Conservation (phyloP, 352 stramenopile species). For the Phytophthora uliginosa region DNA sequence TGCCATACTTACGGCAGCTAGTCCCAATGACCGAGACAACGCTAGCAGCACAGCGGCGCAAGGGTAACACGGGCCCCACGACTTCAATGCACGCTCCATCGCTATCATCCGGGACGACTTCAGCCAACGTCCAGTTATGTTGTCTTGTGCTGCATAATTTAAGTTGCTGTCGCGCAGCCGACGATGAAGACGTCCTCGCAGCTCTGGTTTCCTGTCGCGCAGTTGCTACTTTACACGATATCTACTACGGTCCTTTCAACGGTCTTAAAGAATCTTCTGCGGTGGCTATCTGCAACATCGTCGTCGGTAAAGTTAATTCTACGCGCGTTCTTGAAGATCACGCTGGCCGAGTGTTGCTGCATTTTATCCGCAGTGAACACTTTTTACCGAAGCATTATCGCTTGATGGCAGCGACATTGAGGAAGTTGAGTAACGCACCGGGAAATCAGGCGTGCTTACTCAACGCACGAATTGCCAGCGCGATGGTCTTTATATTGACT, state of each 20-base stretch:
- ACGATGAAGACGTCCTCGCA: slow-evolving; percentile 46
- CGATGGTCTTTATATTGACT: slow-evolving; percentile 62
- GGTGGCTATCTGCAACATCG: slow-evolving; percentile 72
- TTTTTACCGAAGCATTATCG: slow-evolving; percentile 52
- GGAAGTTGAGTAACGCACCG: slow-evolving; percentile 74
- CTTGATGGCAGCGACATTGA: slow-evolving; percentile 58
- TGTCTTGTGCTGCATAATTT: slow-evolving; percentile 83
- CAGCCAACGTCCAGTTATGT: slow-evolving; percentile 56
- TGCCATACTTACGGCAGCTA: slow-evolving; percentile 62
- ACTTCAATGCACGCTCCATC: slow-evolving; percentile 1
- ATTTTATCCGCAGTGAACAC: slow-evolving; percentile 60
- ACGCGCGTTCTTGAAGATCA: slow-evolving; percentile 64
- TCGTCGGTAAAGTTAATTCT: slow-evolving; percentile 75
- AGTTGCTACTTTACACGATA: slow-evolving; percentile 55
- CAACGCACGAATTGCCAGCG: slow-evolving; percentile 44
- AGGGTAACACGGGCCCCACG: not conserved
- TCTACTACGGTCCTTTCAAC: slow-evolving; percentile 55
- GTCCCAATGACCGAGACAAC: slow-evolving; percentile 38
- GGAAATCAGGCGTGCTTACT: slow-evolving; percentile 69
- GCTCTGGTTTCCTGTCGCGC: slow-evolving; percentile 58
- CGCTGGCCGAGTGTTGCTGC: slow-evolving; percentile 56
- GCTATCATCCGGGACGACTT: slow-evolving; percentile 9
- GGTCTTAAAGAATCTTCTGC: slow-evolving; percentile 68
- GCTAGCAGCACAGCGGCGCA: slow-evolving; percentile 21
- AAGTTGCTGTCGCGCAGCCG: slow-evolving; percentile 48